Conservation (phyloP, 176 grass and related monocot species). For the Triticum dicoccoides region DNA sequence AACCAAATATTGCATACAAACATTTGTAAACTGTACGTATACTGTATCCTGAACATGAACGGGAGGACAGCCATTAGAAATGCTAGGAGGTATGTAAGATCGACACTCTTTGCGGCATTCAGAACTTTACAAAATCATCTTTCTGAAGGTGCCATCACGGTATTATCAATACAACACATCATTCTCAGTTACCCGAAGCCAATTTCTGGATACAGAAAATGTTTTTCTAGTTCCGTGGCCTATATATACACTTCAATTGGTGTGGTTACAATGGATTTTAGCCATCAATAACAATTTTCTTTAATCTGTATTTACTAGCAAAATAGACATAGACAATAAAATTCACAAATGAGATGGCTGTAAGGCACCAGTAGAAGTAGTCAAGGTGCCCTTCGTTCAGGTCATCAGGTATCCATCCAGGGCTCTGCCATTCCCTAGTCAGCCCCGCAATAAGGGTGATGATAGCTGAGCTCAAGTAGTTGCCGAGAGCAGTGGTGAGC, state of each 20-base stretch:
- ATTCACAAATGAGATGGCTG: conserved; percentile 43
- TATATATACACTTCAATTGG: neutral
- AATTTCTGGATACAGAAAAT: neutral
- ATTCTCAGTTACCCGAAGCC: neutral
- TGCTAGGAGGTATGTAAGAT: neutral
- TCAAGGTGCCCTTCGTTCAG: conserved; percentile 77
- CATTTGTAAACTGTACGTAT: neutral
- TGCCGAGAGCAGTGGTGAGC: conserved; percentile 58
- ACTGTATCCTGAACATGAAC: neutral
- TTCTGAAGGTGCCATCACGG: neutral
- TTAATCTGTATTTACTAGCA: conserved; percentile 69
- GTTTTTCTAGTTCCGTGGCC: neutral
- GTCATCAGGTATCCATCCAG: conserved; percentile 85
- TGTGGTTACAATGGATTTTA: conserved; percentile 7
- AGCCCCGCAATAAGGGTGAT: conserved; percentile 43
- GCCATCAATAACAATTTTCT: conserved; percentile 42
- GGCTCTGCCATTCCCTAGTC: conserved; percentile 30
- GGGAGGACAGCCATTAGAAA: neutral
- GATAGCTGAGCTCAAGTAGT: conserved; percentile 76
- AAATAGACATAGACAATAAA: conserved; percentile 65
- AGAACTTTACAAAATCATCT: neutral
- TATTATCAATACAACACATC: neutral
- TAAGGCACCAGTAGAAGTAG: conserved; percentile 70
- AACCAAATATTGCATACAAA: neutral
- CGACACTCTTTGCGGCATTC: neutral